Conservation (phyloP, 305 asterid species). For the Rubia balearica region DNA sequence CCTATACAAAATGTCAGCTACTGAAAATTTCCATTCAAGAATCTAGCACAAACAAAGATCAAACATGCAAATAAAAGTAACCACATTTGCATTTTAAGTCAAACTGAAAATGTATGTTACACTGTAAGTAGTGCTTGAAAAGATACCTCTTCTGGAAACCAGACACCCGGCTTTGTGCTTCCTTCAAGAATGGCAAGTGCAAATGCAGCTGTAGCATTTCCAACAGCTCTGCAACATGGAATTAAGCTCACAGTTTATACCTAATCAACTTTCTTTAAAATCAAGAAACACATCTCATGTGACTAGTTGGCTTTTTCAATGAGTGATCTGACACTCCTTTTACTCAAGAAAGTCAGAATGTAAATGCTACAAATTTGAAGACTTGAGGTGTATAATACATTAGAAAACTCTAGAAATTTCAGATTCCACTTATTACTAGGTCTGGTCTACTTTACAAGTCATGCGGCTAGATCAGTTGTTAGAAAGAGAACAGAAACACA, state of each 20-base stretch:
- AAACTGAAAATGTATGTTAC: background rate
- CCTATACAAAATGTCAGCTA: background rate
- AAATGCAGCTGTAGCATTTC: slow-evolving; percentile 58
- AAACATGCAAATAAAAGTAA: background rate
- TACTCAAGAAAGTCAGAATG: background rate
- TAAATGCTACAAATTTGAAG: background rate
- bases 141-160: slow-evolving; percentile 85
- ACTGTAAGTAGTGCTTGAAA: background rate
- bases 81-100: background rate
- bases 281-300: background rate
- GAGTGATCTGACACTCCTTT: background rate
- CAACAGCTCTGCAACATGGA: slow-evolving; percentile 57
- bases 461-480: background rate
- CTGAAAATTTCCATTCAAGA: background rate
- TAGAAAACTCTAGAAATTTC: background rate
- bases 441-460: background rate
- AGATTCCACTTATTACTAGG: background rate
- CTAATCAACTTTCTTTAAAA: background rate
- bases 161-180: slow-evolving; percentile 73
- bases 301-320: background rate
- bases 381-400: background rate
- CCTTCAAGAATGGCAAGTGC: slow-evolving; percentile 78
- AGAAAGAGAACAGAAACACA: slow-evolving; percentile 20
- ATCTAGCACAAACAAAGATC: background rate
- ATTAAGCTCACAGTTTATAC: background rate